Conservation (phyloP, 108 stramenopile species). For the Schizochytrium sp. region DNA sequence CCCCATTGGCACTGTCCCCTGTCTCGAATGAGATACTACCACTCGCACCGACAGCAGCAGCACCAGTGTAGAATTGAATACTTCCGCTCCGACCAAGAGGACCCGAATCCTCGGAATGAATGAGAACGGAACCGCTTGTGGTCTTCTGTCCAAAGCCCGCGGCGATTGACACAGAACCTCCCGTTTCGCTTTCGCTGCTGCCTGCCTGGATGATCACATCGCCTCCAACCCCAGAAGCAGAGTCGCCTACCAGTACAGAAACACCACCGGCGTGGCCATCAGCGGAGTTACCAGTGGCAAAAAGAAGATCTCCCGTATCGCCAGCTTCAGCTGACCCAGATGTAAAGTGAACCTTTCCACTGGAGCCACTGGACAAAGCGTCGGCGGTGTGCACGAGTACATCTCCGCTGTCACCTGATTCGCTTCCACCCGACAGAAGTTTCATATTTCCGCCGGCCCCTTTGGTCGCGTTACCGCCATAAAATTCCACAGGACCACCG, state of each 20-base stretch:
- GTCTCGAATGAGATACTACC: not conserved
- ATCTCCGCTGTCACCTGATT: not conserved
- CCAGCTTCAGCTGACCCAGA: not conserved
- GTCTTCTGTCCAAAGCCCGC: not conserved
- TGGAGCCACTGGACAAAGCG: not conserved
- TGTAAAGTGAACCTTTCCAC: not conserved
- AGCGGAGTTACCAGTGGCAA: not conserved
- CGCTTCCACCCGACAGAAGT: not conserved
- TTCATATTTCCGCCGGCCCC: not conserved
- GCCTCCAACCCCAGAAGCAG: not conserved
- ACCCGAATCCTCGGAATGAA: not conserved
- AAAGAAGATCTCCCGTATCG: not conserved
- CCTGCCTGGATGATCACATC: not conserved
- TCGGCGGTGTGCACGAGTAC: not conserved
- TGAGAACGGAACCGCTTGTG: not conserved
- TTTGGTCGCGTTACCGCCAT: not conserved
- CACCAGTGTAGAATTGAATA: not conserved
- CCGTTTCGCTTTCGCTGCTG: not conserved
- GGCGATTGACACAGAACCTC: not conserved
- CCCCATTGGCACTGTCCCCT: not conserved
- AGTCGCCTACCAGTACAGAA: not conserved
- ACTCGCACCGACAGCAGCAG: not conserved
- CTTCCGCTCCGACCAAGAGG: not conserved
- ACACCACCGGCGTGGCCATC: not conserved
- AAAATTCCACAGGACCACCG: not conserved